phyloP scores from a whole-genome alignment of 139 green algal species.

The Chlorella sp. region DNA sequence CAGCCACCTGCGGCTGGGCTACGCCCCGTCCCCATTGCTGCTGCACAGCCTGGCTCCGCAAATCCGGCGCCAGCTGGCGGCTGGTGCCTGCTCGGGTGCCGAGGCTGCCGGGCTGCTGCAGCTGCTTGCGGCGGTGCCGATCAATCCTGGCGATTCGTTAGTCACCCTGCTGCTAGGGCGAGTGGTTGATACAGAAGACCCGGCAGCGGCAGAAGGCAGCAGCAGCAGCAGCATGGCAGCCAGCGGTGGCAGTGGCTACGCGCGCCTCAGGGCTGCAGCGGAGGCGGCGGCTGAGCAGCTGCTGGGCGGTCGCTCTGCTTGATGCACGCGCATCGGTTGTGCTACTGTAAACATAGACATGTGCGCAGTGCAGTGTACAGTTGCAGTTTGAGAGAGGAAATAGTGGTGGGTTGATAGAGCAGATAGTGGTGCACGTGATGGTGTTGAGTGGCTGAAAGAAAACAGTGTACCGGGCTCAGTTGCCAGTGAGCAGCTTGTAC shows the following conservation, averaged over 20 bases:
- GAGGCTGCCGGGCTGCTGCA: conserved; percentile 20
- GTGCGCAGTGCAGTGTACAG: too few relatives aligned
- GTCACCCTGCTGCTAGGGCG: conserved; percentile 23
- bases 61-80: conserved; percentile 17
- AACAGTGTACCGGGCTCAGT: too few relatives aligned
- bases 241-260: background rate
- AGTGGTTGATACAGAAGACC: background rate
- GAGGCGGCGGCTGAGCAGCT: background rate
- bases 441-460: too few relatives aligned
- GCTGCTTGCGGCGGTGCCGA: background rate
- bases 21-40: background rate
- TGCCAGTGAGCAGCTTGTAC: conserved; percentile 23
- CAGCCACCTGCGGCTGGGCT: conserved; percentile 32
- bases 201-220: background rate
- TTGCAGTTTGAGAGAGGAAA: too few relatives aligned
- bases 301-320: background rate
- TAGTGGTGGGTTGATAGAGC: too few relatives aligned
- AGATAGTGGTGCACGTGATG: too few relatives aligned
- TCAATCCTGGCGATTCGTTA: background rate
- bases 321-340: background rate
- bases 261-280: background rate
- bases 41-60: conserved; percentile 33
- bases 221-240: background rate
- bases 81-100: background rate
- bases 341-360: too few relatives aligned